Base-by-base conservation (phyloP, 352 stramenopile species). In the Phytophthora sojae region DNA sequence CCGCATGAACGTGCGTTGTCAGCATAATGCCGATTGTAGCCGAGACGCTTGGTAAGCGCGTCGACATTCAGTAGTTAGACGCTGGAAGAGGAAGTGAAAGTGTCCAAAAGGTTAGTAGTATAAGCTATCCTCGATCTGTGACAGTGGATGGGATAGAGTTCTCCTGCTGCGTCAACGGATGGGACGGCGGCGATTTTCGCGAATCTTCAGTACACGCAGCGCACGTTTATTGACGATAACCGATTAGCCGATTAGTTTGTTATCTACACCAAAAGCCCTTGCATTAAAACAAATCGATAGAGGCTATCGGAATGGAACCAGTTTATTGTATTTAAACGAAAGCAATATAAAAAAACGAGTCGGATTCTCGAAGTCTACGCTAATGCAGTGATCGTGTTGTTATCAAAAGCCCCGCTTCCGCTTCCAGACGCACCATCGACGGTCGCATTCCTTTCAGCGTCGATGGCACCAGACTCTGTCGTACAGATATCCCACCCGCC, bases 401-500 rank as follows among this genome's bases (percentile, higher is more conserved):
- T 21, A 15, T 21, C 39, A 9, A 49, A 21, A 5, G 39, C 5
- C 14, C 44, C 21, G 35, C 9, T 19, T 30, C 21, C 7, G 47
- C 21, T 51, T 49, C 35, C 19, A 37, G 25, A 29, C 6, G 21
- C 6, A 32, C 29, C 14, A 6, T 17, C 5, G 11, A 15, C 3
- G 3, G 32, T 37, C 11, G 6, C 35, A 25, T 60, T 50, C 6
- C 17, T 4, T 49, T 7, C 15, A 7, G 5, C 32, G 9, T 15
- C 19, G 26, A 61, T 6, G 6, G 8, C 29, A 15, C 11, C 35
- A 2, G 35, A 49, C 35, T 61, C 55, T 35, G 21, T 39, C 19
- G 35, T 61, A 23, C 35, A 61, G 19, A 52, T 61, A 29, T 25
- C 19, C 23, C 57, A 63, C 19, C 37, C 1, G 21, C 25, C 21